phyloP scores from a whole-genome alignment of 2,329 filamentous ascomycete genomes.

The Fusarium sp. region DNA sequence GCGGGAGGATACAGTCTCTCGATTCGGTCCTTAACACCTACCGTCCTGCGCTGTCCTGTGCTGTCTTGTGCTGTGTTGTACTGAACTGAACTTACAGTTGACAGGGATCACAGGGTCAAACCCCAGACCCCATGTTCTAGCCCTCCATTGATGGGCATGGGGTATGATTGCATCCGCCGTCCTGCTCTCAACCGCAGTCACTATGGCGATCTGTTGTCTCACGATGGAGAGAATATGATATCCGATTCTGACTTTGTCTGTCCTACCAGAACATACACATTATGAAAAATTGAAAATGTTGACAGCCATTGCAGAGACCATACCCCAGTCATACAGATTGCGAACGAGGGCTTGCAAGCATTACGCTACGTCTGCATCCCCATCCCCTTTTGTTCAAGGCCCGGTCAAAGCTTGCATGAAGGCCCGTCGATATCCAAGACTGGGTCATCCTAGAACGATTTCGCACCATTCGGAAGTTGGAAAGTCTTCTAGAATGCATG shows the following conservation, averaged over 20 bases:
- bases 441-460: slow-evolving; percentile 30
- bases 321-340: slow-evolving; percentile 11
- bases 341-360: slow-evolving; percentile 34
- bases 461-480: slow-evolving; percentile 22
- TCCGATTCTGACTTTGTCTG: background rate
- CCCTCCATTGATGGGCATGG: slow-evolving; percentile 28
- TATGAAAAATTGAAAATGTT: slow-evolving; percentile 1
- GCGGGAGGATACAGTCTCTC: slow-evolving; percentile 23
- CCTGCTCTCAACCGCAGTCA: slow-evolving; percentile 2
- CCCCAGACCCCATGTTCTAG: slow-evolving; percentile 34
- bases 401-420: slow-evolving; percentile 36
- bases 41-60: background rate
- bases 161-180: slow-evolving; percentile 31
- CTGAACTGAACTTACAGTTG: slow-evolving; percentile 13
- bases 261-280: background rate
- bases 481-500: slow-evolving; percentile 39
- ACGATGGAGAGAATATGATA: slow-evolving; percentile 4
- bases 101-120: slow-evolving; percentile 26
- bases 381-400: slow-evolving; percentile 28
- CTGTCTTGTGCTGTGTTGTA: too few relatives aligned
- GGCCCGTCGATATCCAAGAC: slow-evolving; percentile 25
- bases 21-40: slow-evolving; percentile 26
- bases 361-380: slow-evolving; percentile 38
- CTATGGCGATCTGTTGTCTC: slow-evolving; percentile 28
- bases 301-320: slow-evolving; percentile 7